Evolutionary conservation across 306 rosid species (phyloP).

Genomic region (Inga laurina): DNA sequence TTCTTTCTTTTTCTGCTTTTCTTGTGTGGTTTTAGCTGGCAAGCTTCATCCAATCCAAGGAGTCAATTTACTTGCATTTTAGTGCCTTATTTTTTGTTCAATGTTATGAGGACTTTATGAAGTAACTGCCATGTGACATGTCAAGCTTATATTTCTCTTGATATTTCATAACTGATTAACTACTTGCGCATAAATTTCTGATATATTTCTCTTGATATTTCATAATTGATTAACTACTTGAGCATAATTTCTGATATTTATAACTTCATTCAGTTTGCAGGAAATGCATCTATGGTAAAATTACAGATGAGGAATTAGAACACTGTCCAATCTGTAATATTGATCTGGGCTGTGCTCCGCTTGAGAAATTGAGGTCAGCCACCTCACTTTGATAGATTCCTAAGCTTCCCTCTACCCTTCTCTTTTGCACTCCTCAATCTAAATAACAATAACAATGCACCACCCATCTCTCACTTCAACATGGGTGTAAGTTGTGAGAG

Average conservation of each 20-base stretch:
- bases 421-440: neutral
- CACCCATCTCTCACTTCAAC: neutral
- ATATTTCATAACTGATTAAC: neutral
- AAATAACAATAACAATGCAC: neutral
- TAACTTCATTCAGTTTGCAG: slow-evolving; percentile 75
- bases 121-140: neutral
- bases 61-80: neutral
- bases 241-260: slow-evolving; percentile 17
- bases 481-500: neutral
- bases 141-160: slow-evolving; percentile 7
- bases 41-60: neutral
- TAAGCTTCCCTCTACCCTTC: neutral
- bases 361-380: slow-evolving; percentile 70
- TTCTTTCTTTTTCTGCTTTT: neutral
- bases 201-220: slow-evolving; percentile 6
- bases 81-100: slow-evolving; percentile 7
- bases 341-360: slow-evolving; percentile 65
- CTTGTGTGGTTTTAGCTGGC: neutral
- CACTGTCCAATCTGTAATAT: slow-evolving; percentile 71
- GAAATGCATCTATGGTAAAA: slow-evolving; percentile 70
- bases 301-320: slow-evolving; percentile 61
- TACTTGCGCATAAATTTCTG: slow-evolving; percentile 8
- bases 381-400: neutral
- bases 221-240: neutral
- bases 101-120: slow-evolving; percentile 3